Base-by-base conservation (phyloP, 176 grass and related monocot species). In the Metroxylon sagu region DNA sequence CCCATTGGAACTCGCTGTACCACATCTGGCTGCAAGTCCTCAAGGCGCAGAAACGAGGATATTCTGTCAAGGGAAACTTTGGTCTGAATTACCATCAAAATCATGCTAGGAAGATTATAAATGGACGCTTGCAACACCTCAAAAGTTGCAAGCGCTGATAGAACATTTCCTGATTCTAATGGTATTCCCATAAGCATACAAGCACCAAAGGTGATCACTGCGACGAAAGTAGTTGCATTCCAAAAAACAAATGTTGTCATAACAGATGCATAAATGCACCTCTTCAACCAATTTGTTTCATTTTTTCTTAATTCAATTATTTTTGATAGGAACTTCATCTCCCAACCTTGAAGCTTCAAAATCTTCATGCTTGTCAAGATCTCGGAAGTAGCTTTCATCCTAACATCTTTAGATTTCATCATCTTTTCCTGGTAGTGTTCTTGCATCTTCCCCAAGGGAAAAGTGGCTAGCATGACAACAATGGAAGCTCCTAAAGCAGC, bases 241-340 rank as follows among this genome's bases (percentile, higher is more conserved):
- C 66, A 75, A 56, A 86, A 83, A 54, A 86, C 58, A 21, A 86
- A 75, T 5, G 58, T 78, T 7, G 71, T 66, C 49, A 77, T 54
- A 3, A 70, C 66, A 12, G 62, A 59, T 0, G 71, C 71, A 62
- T 95, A 95, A 6, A 81, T 35, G 26, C 76, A 73, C 39, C 81
- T 95, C 61, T 81, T 86, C 25, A 89, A 56, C 82, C 82, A 95
- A 55, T 62, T 83, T 1, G 25, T 52, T 67, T 95, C 85, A 0
- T 48, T 78, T 62, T 84, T 83, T 69, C 90, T 83, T 48, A 95
- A 55, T 18, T 84, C 71, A 4, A 68, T 55, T 52, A 89, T 95
- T 73, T 81, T 95, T 61, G 79, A 89, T n/a, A 95, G 53, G 68
- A 95, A 95, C 51, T 79, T 89, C 90, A 89, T 95, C 50, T 95